phyloP scores from a whole-genome alignment of 257 asterid species.

The Nicotiana undulata region DNA sequence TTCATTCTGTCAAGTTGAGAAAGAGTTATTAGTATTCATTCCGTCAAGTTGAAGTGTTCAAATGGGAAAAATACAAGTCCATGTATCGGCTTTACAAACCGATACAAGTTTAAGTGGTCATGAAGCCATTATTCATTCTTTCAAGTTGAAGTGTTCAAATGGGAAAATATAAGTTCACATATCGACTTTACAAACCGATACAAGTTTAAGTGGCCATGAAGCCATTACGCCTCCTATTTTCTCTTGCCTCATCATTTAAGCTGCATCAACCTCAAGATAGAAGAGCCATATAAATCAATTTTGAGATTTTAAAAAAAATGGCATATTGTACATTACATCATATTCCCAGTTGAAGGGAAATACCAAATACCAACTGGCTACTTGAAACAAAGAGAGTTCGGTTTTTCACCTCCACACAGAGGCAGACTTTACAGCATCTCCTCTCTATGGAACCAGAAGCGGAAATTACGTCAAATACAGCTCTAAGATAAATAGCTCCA shows the following conservation, averaged over 20 bases:
- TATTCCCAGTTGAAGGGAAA: not conserved
- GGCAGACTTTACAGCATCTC: not conserved
- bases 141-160: too few species aligned
- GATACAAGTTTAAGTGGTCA: too few species aligned
- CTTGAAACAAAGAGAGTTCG: not conserved
- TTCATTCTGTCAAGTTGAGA: too few species aligned
- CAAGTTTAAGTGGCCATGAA: too few species aligned
- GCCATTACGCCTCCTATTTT: too few species aligned
- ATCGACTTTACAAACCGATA: too few species aligned
- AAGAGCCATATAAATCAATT: not conserved
- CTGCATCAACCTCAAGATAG: not conserved
- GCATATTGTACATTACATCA: not conserved
- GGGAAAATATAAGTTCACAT: too few species aligned
- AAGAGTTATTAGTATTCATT: too few species aligned
- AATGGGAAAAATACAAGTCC: too few species aligned
- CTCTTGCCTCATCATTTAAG: not conserved
- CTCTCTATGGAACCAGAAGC: not conserved
- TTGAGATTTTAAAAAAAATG: not conserved
- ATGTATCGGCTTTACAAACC: too few species aligned
- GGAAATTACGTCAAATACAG: not conserved
- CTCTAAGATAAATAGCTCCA: not conserved
- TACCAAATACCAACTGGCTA: not conserved
- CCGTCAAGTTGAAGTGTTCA: too few species aligned
- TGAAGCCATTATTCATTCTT: too few species aligned
- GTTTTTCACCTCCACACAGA: not conserved